A percentile compares a stretch with the other conserved stretches of the same genome.
Conservation (phyloP, 495 filamentous ascomycete genomes). For the Terfezia claveryi region DNA sequence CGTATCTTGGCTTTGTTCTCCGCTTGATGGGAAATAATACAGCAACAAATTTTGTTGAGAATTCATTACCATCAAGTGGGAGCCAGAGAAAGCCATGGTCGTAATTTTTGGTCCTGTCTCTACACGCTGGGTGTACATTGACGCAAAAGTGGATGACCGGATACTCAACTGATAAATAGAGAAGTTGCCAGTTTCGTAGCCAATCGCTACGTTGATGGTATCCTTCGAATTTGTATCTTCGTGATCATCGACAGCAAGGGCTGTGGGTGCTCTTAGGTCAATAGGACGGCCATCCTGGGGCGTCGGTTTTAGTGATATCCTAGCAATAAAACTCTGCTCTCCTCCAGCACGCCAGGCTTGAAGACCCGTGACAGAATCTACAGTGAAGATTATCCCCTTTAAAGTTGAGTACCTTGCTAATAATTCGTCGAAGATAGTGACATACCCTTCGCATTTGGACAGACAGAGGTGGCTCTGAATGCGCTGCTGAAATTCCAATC, state of each 20-base stretch:
- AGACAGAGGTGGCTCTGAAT: neutral
- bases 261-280: constrained; percentile 30
- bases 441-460: constrained; percentile 14
- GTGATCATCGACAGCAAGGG: constrained; percentile 39
- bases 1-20: neutral
- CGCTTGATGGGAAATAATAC: constrained; percentile 2
- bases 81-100: constrained; percentile 48
- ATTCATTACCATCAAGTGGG: constrained; percentile 62
- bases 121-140: constrained; percentile 7
- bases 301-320: constrained; percentile 16
- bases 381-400: constrained; percentile 55
- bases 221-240: constrained; percentile 17
- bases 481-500: constrained; percentile 32
- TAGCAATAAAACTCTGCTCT: constrained; percentile 31
- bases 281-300: constrained; percentile 1
- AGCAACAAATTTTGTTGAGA: constrained; percentile 33
- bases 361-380: constrained; percentile 45
- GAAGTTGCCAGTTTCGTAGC: constrained; percentile 59
- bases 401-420: neutral
- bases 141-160: constrained; percentile 19
- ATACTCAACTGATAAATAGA: constrained; percentile 39
- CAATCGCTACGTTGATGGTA: constrained; percentile 37
- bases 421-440: neutral
- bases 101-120: constrained; percentile 36
- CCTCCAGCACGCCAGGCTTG: constrained; percentile 54